phyloP scores from a whole-genome alignment of 2,329 filamentous ascomycete species.

The Incumbomyces delicatus region DNA sequence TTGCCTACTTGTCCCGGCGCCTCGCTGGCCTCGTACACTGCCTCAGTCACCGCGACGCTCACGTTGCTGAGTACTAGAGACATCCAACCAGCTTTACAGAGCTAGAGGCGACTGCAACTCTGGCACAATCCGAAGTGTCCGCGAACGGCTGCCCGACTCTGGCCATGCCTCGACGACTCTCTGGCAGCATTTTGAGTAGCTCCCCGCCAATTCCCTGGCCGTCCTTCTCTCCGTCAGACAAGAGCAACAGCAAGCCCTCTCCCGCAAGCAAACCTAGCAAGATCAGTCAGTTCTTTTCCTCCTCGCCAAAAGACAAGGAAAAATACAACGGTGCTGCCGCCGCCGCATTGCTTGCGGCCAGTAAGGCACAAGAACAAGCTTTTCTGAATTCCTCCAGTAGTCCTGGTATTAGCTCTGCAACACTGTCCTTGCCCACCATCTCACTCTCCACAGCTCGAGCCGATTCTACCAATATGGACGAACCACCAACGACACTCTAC shows the following conservation, averaged over 20 bases:
- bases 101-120: neutral
- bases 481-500: slow-evolving; percentile 70
- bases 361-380: slow-evolving; percentile 47
- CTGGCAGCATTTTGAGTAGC: slow-evolving; percentile 49
- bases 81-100: too few relatives aligned
- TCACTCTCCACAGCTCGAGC: slow-evolving; percentile 78
- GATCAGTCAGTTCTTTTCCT: slow-evolving; percentile 73
- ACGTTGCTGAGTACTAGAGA: too few relatives aligned
- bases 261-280: slow-evolving; percentile 58
- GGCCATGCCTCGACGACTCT: slow-evolving; percentile 54
- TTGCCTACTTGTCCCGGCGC: neutral
- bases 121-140: neutral
- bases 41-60: too few relatives aligned
- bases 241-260: slow-evolving; percentile 34
- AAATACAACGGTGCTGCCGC: slow-evolving; percentile 38
- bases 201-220: slow-evolving; percentile 39
- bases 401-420: slow-evolving; percentile 58
- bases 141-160: neutral
- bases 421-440: slow-evolving; percentile 76
- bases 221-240: slow-evolving; percentile 41
- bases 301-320: slow-evolving; percentile 65
- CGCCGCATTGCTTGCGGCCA: slow-evolving; percentile 57
- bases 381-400: slow-evolving; percentile 52
- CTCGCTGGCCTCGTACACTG: neutral
- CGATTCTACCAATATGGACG: slow-evolving; percentile 64